Evolutionary conservation across 306 rosid species (phyloP), one percentile per base, ranked within the genome.

Genomic region (Malus sieversii): DNA sequence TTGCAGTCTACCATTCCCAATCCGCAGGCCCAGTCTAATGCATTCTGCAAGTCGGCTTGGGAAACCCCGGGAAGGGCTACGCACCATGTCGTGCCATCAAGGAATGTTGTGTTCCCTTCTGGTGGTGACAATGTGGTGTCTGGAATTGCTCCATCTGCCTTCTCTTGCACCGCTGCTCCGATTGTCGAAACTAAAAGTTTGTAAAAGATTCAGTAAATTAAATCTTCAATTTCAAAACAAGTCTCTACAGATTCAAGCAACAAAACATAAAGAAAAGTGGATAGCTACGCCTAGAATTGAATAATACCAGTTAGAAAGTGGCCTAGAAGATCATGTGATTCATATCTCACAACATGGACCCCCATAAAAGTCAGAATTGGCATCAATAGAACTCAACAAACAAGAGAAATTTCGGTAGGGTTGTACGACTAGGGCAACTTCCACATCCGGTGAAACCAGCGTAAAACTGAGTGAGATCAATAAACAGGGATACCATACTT

Each of bases 1-100:
- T 23, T 79, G 79, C 99, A 95, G 74, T 92, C 87, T 0, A 92
- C 81, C 85, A 68, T 84, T 61, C 98, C 99, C 23, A 90, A 87
- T 14, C 97, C 98, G 58, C 99, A 95, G 25, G 98, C 99, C 99
- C 99, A 95, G 32, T 95, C 98, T 51, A 95, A 82, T 22, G 99
- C 98, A 75, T 87, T 92, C 88, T 95, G 97, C 81, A 95, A 77
- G 72, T 95, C 97, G 66, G 44, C 77, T 73, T 90, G 98, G 8
- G 98, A 85, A 55, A 58, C 99, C 79, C 93, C 96, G 4, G 93
- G 52, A 42, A 76, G 90, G 5, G 97, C 99, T 77, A 95, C 93
- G 69, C 99, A 95, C 97, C 97, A 95, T 46, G 99, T 88, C 14
- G 81, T 84, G 52, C 99, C 99, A 53, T 88, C 99, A 22, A 90